Base-by-base conservation (phyloP, 1,284 basidiomycete genomes). In the Cryptococcus sp. region DNA sequence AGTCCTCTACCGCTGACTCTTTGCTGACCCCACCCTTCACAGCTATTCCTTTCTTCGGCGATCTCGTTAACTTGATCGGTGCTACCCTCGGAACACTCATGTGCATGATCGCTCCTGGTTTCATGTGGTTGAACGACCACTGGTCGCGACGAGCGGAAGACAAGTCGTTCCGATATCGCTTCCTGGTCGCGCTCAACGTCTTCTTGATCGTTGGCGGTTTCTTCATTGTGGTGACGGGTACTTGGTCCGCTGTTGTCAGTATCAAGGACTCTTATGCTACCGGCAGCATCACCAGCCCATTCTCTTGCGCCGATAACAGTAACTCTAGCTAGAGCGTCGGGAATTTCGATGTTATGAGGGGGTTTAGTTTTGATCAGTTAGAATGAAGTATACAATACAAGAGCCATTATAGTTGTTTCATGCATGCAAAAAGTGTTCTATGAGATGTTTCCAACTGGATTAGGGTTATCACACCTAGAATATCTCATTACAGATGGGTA, bases 241-340 rank as follows among this genome's bases (percentile, higher is more conserved):
- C 74, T 6, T 77, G 72, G 72, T 62, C 72, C 1, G 66, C 72
- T 26, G 75, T 68, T 5, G 54, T 75, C 49, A 65, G 67, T 15
- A 79, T 80, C 58, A 63, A 64, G 20, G 67, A 73, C 53, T 62
- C 68, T 1, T 78, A 78, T 59, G 64, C 66, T 20, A 49, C 54
- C 0, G 77, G 76, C 5, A 43, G 47, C 45, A 74, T 78, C 29
- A 64, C 67, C 1, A 69, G 66, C 16, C 70, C 77, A 6, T 80
- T 79, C 63, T 73, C 72, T 1, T 80, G 78, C 58, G 69, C 68
- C 22, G 69, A 74, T 51, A 74, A 75, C 61, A 67, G 51, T 46
- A 58, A 55, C 49, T 61, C 66, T 13, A 50, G 46, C 20, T 60
- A 59, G 53, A 19, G 43, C 17, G 29, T 34, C 8, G 8, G 8